These are phyloP conservation scores for Cercis canadensis DNA, from an alignment of 306 rosid species.

Conservation along the genomic window DNA sequence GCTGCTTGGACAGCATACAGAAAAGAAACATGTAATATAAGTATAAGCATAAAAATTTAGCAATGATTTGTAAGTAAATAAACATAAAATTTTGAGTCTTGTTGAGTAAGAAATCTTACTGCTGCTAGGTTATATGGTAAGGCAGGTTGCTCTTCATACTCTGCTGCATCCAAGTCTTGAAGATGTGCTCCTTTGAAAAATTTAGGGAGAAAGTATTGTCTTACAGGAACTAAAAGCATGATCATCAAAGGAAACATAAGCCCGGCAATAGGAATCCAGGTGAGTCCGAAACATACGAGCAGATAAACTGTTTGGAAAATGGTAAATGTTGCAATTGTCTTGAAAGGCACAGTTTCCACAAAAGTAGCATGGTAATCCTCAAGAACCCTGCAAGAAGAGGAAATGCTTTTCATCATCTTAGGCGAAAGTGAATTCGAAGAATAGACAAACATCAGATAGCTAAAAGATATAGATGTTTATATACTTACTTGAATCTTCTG, in stretches of 20 bases:
- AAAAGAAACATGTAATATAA: neutral
- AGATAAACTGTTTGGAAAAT: constrained; percentile 80
- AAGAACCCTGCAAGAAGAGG: constrained; percentile 74
- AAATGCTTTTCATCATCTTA: constrained; percentile 17
- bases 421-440: constrained; percentile 1
- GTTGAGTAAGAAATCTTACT: constrained; percentile 50
- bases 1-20: constrained; percentile 56
- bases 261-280: constrained; percentile 97
- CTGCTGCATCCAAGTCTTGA: constrained; percentile 97
- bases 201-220: constrained; percentile 88
- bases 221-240: constrained; percentile 89
- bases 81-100: neutral
- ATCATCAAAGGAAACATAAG: constrained; percentile 94
- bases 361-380: constrained; percentile 94
- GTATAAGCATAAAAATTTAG: neutral
- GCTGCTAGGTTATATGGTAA: constrained; percentile 74
- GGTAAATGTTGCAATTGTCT: constrained; percentile 77
- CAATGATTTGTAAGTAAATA: constrained; percentile 12
- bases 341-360: constrained; percentile 95
- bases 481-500: constrained; percentile 87
- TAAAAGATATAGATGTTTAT: neutral
- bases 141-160: constrained; percentile 87
- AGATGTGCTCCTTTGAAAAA: constrained; percentile 93
- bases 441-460: neutral
- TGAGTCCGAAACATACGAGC: constrained; percentile 87